These are phyloP conservation scores for Fusarium vanettenii DNA, from an alignment of 2,329 filamentous ascomycete genomes.

Conservation along the genomic window DNA sequence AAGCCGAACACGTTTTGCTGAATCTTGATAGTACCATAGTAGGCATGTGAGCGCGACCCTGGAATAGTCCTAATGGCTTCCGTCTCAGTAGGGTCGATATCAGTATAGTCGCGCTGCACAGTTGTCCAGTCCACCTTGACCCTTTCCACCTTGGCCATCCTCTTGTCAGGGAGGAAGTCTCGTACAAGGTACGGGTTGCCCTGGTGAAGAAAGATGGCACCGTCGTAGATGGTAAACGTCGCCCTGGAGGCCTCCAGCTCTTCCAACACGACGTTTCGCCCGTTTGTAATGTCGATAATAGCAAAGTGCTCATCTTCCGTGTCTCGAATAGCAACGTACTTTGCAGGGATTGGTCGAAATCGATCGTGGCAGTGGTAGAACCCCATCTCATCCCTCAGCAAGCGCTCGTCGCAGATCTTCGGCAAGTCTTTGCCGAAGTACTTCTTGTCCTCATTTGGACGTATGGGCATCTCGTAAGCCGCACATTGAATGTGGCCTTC, in stretches of 20 bases:
- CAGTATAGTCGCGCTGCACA: conserved; percentile 90
- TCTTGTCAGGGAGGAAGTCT: conserved; percentile 83
- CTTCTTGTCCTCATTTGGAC: conserved; percentile 75
- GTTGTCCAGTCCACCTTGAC: conserved; percentile 97
- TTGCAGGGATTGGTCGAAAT: conserved; percentile 86
- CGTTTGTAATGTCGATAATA: conserved; percentile 87
- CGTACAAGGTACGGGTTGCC: conserved; percentile 93
- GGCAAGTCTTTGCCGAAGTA: conserved; percentile 85
- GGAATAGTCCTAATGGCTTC: conserved; percentile 83
- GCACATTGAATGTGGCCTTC: conserved; percentile 97
- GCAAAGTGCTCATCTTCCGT: conserved; percentile 93
- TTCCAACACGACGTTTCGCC: conserved; percentile 86
- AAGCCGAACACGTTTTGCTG: conserved; percentile 93
- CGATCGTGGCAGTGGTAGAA: conserved; percentile 92
- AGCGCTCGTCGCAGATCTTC: conserved; percentile 77
- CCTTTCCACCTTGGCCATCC: conserved; percentile 86
- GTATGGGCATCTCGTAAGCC: conserved; percentile 93
- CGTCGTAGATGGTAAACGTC: conserved; percentile 95
- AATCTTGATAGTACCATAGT: conserved; percentile 88
- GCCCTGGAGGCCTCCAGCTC: conserved; percentile 97
- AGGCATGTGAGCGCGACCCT: conserved; percentile 75
- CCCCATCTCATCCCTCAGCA: conserved; percentile 79
- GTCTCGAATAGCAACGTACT: conserved; percentile 87
- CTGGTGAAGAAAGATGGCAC: conserved; percentile 96
- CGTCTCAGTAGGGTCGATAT: conserved; percentile 93